Base-by-base conservation (phyloP, 352 stramenopile genomes). In the Globisporangium spinosum region DNA sequence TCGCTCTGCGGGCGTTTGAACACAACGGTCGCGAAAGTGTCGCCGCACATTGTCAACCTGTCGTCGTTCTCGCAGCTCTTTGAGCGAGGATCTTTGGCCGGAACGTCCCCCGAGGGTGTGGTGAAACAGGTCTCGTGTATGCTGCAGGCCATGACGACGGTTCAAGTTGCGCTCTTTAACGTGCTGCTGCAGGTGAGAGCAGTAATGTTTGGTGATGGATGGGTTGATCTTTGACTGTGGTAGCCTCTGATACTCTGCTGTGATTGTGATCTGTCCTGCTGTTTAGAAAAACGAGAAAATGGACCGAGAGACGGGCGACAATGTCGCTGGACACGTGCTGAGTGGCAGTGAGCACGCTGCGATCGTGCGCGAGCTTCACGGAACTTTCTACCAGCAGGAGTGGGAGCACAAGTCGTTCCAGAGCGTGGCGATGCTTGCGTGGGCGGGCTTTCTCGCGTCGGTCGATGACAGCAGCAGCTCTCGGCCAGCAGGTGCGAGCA, bases 1-100 rank as follows among this genome's bases (percentile, higher is more conserved):
- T 74, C 73, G 58, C 72, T 93, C 9, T 90, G 82, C 64, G 70
- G 71, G 43, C 83, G 81, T 4, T 68, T 93, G 8, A 81, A 93
- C 54, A 60, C 71, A 0, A 76, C 80, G 25, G 80, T 93, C 35
- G 72, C 83, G 1, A 90, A 91, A 65, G 81, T 95, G 6, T 91
- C 87, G 27, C 83, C 85, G 57, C 83, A 94, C 65, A 91, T 94
- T 69, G 83, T 94, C 25, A 94, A 94, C 71, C 70, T 93, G 0
- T 89, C 83, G 62, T 87, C 83, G 55, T 89, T 91, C 62, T 70
- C 76, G 4, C 83, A 93, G 76, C 73, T 93, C 10, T 91, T 90
- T 69, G 80, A 91, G 67, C 80, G 80, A 49, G 80, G 80, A 43
- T 91, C 77, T 17, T 67, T 90, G 8, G 80, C 79, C 25, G 82